Base-by-base conservation (phyloP, 73 alveolate genomes). In the Paramecium primaurelia region DNA sequence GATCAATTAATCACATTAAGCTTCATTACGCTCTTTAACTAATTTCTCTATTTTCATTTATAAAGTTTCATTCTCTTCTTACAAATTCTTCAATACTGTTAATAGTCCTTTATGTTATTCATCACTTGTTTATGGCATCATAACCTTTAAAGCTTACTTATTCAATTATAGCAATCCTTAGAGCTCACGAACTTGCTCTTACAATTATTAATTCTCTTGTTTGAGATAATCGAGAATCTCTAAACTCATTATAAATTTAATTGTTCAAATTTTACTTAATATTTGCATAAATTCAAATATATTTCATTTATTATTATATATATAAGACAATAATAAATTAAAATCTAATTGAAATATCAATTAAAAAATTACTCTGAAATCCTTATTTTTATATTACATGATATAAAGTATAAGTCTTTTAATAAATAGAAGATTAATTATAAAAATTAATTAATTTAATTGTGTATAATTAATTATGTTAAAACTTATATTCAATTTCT, bases 171-270 rank as follows among this genome's bases (percentile, higher is more conserved):
- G 71, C 8, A 80, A 64, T 42, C 75, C 44, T 42, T 40, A 12
- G 42, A 80, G 45, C 18, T 80, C 91, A 20, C 38, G 47, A 47
- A 80, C 91, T n/a, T 80, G 38, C 30, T 80, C 91, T 28, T 80
- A 44, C 47, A 80, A 36, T n/a, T 80, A 28, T 25, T 42, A 80
- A 80, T 80, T 80, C 51, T 80, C 91, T 8, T 80, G 6, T 30
- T 80, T 75, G 68, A 75, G 60, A 75, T 75, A 75, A 75, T 75
- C 88, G 60, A 75, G 60, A 75, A 75, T 34, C 28, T 75, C 88
- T 75, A 42, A 36, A 38, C 60, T 75, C 60, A 36, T 75, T 42
- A 34, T 36, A 36, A 75, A 30, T 18, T 54, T n/a, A 18, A 54
- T 54, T 54, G 32, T 54, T 54, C 14, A 54, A 54, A n/a, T 54